Conservation (phyloP, 345 rosid species). For the Lepidium sativum region DNA sequence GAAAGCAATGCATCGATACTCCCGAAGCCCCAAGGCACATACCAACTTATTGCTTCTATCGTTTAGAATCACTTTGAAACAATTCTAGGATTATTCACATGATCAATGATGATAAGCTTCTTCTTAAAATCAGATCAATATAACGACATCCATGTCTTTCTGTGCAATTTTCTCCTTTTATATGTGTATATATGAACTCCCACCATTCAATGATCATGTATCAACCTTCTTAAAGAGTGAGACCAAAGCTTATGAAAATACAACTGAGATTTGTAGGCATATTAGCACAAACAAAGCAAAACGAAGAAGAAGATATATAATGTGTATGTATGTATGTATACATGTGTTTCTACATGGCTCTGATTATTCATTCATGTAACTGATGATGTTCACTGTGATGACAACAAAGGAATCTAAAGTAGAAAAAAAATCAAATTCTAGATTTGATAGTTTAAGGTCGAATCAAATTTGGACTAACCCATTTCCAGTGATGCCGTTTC, state of each 20-base stretch:
- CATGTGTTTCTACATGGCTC: background rate
- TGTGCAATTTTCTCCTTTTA: background rate
- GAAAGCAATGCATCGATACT: too few species aligned
- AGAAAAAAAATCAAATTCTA: background rate
- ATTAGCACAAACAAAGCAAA: background rate
- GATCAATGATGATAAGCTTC: background rate
- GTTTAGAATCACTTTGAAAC: too few species aligned
- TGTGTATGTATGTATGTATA: background rate
- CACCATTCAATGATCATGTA: background rate
- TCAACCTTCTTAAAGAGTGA: background rate
- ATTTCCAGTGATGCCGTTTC: constrained; percentile 77
- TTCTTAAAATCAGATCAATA: background rate
- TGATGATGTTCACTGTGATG: background rate
- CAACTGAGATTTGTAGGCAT: background rate
- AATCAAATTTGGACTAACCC: constrained; percentile 62
- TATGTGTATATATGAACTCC: background rate
- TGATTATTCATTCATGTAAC: background rate
- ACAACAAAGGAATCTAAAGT: background rate
- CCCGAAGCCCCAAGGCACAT: too few species aligned
- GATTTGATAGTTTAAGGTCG: constrained; percentile 16
- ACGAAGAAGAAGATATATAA: background rate
- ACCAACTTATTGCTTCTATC: too few species aligned
- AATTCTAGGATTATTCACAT: too few species aligned
- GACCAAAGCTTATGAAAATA: constrained; percentile 1
- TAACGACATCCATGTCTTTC: background rate